phyloP scores from a whole-genome alignment of 345 rosid species.

The Gossypium thurberi region DNA sequence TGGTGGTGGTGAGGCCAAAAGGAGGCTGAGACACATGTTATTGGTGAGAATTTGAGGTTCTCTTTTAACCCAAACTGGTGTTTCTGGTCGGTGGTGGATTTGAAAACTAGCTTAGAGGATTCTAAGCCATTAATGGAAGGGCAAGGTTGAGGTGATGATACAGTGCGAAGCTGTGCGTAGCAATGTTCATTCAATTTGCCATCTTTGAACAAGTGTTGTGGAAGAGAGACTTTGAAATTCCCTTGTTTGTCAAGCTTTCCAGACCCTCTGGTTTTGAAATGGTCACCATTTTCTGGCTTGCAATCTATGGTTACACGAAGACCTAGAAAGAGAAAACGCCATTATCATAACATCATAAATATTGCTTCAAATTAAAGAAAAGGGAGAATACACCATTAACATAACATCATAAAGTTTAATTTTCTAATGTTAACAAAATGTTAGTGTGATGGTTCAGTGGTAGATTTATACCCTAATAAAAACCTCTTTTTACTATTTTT shows the following conservation, averaged over 20 bases:
- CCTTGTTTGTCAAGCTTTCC: slow-evolving; percentile 59
- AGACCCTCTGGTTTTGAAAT: slow-evolving; percentile 43
- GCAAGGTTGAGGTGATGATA: slow-evolving; percentile 46
- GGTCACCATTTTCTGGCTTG: slow-evolving; percentile 37
- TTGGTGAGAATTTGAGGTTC: slow-evolving; percentile 51
- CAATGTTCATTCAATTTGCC: slow-evolving; percentile 62
- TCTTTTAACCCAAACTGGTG: slow-evolving; percentile 47
- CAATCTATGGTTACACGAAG: slow-evolving; percentile 67
- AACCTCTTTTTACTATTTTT: too few relatives aligned
- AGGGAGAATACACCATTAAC: neutral
- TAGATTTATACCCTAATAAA: too few relatives aligned
- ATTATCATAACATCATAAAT: neutral
- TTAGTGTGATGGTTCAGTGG: too few relatives aligned
- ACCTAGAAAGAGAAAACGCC: slow-evolving; percentile 28
- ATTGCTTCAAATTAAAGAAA: neutral
- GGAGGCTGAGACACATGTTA: slow-evolving; percentile 49
- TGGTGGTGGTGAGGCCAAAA: slow-evolving; percentile 37
- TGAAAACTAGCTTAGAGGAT: slow-evolving; percentile 46
- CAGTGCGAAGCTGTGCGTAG: slow-evolving; percentile 78
- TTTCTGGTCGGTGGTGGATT: slow-evolving; percentile 33
- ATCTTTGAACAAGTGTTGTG: slow-evolving; percentile 39
- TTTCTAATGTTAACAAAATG: too few relatives aligned
- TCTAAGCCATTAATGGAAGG: slow-evolving; percentile 47
- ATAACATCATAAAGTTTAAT: neutral
- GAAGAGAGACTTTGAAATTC: slow-evolving; percentile 53